Percentiles rank a stretch among this genome's conserved stretches.
These are phyloP conservation scores for Pichia membranifaciens DNA, from an alignment of 805 yeast genomes.

Conservation along the genomic window DNA sequence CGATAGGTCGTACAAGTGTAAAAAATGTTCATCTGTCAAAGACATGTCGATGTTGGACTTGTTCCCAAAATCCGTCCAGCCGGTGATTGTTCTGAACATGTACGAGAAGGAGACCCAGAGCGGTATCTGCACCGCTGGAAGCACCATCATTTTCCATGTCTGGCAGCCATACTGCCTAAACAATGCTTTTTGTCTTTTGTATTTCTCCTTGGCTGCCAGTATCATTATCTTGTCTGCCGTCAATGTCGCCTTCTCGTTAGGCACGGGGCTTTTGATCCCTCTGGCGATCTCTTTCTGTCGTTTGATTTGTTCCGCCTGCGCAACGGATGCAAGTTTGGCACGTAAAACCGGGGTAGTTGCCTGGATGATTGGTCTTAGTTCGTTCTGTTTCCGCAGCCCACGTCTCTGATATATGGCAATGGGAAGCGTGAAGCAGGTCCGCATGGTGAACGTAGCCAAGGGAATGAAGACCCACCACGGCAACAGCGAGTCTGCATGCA, in stretches of 20 bases:
- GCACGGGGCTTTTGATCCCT: conserved; percentile 12
- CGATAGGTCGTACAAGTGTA: conserved; percentile 58
- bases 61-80: conserved; percentile 43
- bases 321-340: conserved; percentile 46
- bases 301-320: conserved; percentile 29
- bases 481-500: conserved; percentile 54
- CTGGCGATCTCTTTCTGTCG: conserved; percentile 11
- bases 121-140: conserved; percentile 83
- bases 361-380: conserved; percentile 60
- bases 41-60: conserved; percentile 43
- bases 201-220: conserved; percentile 68
- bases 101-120: conserved; percentile 77
- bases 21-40: conserved; percentile 47
- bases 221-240: conserved; percentile 75
- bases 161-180: conserved; percentile 65
- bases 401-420: conserved; percentile 67
- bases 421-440: conserved; percentile 70
- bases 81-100: conserved; percentile 70
- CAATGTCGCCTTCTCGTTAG: conserved; percentile 36
- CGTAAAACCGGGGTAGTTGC: conserved; percentile 74
- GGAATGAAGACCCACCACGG: conserved; percentile 88
- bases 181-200: conserved; percentile 66
- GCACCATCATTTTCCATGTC: conserved; percentile 68
- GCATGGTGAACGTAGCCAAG: conserved; percentile 54
- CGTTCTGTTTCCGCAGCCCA: conserved; percentile 64